Conservation (phyloP, 2,329 filamentous ascomycete species). For the Diaporthe eres region DNA sequence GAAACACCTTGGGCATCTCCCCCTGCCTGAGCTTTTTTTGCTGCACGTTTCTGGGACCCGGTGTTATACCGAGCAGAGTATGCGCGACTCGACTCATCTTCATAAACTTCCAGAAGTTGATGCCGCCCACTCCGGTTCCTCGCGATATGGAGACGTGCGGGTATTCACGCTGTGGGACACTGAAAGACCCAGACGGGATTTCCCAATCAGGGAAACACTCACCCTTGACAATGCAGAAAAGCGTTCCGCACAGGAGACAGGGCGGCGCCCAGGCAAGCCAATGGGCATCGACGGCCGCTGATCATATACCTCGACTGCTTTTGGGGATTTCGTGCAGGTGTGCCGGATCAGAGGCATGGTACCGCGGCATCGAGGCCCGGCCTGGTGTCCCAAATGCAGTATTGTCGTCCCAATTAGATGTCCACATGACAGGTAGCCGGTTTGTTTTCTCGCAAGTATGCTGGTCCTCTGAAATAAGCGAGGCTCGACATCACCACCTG, state of each 20-base stretch:
- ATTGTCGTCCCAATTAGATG: conserved; percentile 30
- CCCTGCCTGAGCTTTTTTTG: conserved; percentile 14
- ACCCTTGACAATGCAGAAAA: conserved; percentile 14
- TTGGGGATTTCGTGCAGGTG: conserved; percentile 7
- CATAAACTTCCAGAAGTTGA: background rate
- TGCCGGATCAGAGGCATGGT: conserved; percentile 22
- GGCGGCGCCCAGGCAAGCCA: conserved; percentile 10
- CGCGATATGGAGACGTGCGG: conserved; percentile 18
- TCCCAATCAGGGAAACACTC: conserved; percentile 1
- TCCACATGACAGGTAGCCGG: conserved; percentile 32
- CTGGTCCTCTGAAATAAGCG: background rate
- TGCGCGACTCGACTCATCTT: background rate
- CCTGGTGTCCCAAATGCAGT: conserved; percentile 32
- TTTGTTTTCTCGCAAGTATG: background rate
- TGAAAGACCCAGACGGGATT: conserved; percentile 6
- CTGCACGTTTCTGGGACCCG: background rate
- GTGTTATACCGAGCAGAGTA: background rate
- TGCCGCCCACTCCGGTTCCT: background rate
- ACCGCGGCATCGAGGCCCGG: conserved; percentile 34
- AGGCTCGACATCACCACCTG: conserved; percentile 3
- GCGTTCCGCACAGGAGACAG: conserved; percentile 8
- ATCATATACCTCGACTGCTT: conserved; percentile 21
- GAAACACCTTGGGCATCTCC: conserved; percentile 7
- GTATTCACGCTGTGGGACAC: conserved; percentile 11
- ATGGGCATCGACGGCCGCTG: conserved; percentile 11